These are phyloP conservation scores for Osmanthus fragrans DNA, from an alignment of 257 asterid species.

Conservation along the genomic window DNA sequence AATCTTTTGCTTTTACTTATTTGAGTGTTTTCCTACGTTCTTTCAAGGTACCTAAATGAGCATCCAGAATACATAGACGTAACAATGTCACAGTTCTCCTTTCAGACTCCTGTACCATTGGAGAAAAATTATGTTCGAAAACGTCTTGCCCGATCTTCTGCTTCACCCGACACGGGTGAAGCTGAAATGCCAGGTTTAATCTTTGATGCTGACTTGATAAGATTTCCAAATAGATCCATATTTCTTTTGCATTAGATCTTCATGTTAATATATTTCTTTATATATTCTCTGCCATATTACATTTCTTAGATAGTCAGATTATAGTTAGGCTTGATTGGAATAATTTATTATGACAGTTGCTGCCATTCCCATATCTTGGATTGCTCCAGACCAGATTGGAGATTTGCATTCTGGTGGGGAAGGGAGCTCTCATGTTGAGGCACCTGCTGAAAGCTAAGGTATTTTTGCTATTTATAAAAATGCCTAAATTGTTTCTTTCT, in stretches of 20 bases:
- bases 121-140: slow-evolving; percentile 60
- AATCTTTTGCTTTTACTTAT: not conserved
- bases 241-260: not conserved
- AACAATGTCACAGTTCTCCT: slow-evolving; percentile 51
- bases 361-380: not conserved
- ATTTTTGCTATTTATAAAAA: not conserved
- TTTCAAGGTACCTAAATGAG: slow-evolving; percentile 53
- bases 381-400: not conserved
- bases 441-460: slow-evolving; percentile 25
- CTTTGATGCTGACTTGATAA: not conserved
- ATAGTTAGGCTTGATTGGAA: not conserved
- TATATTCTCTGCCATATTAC: not conserved
- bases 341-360: not conserved
- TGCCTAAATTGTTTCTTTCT: not conserved
- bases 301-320: not conserved
- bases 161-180: slow-evolving; percentile 20
- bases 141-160: slow-evolving; percentile 32
- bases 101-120: slow-evolving; percentile 64
- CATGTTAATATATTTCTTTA: not conserved
- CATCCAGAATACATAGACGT: slow-evolving; percentile 50
- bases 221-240: not conserved
- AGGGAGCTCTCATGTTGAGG: not conserved
- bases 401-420: not conserved
- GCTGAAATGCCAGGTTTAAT: slow-evolving; percentile 19
- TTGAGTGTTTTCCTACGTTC: not conserved